Percentiles rank a stretch among this genome's conserved stretches.
These are phyloP conservation scores for Botrytis cinerea DNA, from an alignment of 2,329 filamentous ascomycete genomes.

Conservation along the genomic window DNA sequence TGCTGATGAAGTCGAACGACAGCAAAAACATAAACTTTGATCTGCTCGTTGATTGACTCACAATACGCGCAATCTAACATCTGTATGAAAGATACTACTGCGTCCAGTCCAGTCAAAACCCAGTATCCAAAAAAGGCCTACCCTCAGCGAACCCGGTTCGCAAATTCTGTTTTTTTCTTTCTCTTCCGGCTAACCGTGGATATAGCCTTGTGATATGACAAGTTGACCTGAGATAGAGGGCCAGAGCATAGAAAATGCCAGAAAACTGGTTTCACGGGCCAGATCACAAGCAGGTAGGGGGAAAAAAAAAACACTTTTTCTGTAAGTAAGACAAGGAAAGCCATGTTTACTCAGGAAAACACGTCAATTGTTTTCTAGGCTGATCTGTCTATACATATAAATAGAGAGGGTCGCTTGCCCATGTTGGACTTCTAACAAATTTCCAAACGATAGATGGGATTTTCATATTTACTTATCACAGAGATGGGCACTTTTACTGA, in stretches of 20 bases:
- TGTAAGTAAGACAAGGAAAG: not conserved
- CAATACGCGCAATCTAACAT: not conserved
- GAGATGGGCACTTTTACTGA: not conserved
- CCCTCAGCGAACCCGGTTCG: not conserved
- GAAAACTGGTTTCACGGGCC: no score
- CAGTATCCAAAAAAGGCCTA: not conserved
- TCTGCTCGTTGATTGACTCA: not conserved
- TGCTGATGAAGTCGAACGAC: not conserved
- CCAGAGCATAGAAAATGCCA: not conserved
- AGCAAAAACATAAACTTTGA: not conserved
- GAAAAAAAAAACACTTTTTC: not conserved
- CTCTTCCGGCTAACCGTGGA: not conserved
- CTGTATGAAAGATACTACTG: not conserved
- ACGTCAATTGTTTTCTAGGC: not conserved
- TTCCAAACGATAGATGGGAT: accelerated
- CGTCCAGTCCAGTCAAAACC: not conserved
- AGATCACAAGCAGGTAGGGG: not conserved
- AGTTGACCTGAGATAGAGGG: not conserved
- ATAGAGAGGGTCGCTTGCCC: not conserved
- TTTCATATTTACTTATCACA: not conserved
- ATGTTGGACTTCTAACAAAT: not conserved
- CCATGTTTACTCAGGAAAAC: not conserved
- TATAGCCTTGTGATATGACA: not conserved
- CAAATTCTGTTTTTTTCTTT: no score
- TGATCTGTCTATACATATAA: not conserved